Conservation (phyloP, 345 rosid species). For the Sisymbrium altissimum region DNA sequence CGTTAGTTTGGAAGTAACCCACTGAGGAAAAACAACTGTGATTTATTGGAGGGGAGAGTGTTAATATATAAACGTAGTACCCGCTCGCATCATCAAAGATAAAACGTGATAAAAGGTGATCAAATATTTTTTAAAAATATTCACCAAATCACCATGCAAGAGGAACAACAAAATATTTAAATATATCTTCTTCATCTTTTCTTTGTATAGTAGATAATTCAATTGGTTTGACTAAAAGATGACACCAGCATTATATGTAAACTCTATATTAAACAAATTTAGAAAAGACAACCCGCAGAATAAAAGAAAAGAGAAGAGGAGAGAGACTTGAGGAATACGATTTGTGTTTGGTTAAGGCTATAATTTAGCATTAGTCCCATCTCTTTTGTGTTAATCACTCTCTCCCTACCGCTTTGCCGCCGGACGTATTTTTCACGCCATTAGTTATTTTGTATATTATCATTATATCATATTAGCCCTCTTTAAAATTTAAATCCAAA, state of each 20-base stretch:
- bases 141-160: slow-evolving; percentile 23
- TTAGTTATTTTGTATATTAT: not conserved
- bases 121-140: not conserved
- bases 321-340: slow-evolving; percentile 29
- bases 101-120: slow-evolving; percentile 16
- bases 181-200: not conserved
- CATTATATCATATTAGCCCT: not conserved
- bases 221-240: slow-evolving; percentile 14
- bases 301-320: not conserved
- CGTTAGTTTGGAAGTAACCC: not conserved
- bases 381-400: slow-evolving; percentile 40
- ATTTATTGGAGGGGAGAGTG: not conserved
- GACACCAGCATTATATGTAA: not conserved
- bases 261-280: not conserved
- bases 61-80: not conserved
- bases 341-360: slow-evolving; percentile 37
- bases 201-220: not conserved
- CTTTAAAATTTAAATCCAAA: not conserved
- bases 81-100: slow-evolving; percentile 7
- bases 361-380: slow-evolving; percentile 38
- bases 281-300: not conserved
- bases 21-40: not conserved
- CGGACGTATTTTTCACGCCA: slow-evolving; percentile 37
- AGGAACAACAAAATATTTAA: not conserved
- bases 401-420: slow-evolving; percentile 24